These are phyloP conservation scores for Aspergillus heteromorphus DNA, from an alignment of 495 filamentous ascomycete species.

Conservation along the genomic window DNA sequence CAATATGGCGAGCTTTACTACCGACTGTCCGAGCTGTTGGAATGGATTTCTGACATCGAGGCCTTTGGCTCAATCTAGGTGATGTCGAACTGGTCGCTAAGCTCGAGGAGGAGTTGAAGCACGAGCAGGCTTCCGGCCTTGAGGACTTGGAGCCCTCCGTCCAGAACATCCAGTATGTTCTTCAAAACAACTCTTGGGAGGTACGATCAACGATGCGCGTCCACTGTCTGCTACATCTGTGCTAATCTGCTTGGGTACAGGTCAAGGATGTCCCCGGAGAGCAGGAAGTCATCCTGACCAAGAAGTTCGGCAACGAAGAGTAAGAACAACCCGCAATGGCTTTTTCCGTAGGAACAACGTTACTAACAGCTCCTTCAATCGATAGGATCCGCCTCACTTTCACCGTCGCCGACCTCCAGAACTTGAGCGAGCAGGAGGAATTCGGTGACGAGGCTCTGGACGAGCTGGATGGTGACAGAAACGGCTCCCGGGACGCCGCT, in stretches of 20 bases:
- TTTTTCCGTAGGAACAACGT: neutral
- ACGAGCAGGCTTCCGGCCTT: conserved; percentile 38
- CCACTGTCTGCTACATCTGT: neutral
- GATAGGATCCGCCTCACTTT: conserved; percentile 83
- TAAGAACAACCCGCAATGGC: conserved; percentile 36
- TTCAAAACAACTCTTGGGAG: conserved; percentile 61
- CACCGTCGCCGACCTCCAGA: conserved; percentile 85
- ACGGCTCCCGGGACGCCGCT: conserved; percentile 45
- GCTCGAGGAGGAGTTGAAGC: conserved; percentile 44
- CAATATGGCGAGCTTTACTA: neutral
- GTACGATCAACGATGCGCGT: conserved; percentile 45
- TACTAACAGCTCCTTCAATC: conserved; percentile 2
- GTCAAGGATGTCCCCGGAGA: conserved; percentile 73
- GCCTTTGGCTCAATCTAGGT: conserved; percentile 22
- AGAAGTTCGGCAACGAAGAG: conserved; percentile 84
- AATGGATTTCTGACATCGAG: neutral
- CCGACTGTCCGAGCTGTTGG: neutral
- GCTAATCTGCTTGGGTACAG: conserved; percentile 26
- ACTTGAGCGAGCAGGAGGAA: conserved; percentile 58
- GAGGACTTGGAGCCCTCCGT: conserved; percentile 49
- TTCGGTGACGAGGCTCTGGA: conserved; percentile 44
- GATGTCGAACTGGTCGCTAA: conserved; percentile 45
- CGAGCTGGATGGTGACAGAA: conserved; percentile 47
- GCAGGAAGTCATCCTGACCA: conserved; percentile 79
- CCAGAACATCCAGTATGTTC: conserved; percentile 72